Conservation (phyloP, 495 filamentous ascomycete genomes). For the Hypoxylon subgilvum region DNA sequence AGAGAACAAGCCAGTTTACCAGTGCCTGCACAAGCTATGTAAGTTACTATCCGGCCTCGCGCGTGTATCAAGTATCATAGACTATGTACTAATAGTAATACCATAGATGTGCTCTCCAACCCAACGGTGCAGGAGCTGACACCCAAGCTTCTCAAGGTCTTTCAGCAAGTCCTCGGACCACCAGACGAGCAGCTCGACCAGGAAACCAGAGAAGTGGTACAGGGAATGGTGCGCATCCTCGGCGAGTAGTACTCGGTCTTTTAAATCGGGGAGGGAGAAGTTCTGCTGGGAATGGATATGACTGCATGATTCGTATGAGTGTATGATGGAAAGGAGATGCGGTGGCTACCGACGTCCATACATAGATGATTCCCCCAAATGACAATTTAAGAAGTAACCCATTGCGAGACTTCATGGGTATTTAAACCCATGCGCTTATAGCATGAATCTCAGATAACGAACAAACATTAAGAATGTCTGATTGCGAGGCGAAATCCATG, state of each 20-base stretch:
- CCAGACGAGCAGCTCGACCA: slow-evolving; percentile 85
- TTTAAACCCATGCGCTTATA: no score
- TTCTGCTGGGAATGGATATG: slow-evolving; percentile 20
- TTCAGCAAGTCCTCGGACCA: slow-evolving; percentile 77
- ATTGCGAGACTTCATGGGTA: slow-evolving; percentile 1
- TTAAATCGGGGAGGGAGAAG: slow-evolving; percentile 1
- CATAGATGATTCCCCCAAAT: slow-evolving; percentile 37
- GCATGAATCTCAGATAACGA: no score
- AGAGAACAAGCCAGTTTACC: slow-evolving; percentile 91
- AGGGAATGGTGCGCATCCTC: slow-evolving; percentile 36
- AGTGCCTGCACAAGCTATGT: slow-evolving; percentile 87
- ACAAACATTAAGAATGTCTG: no score
- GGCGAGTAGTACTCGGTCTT: slow-evolving; percentile 14
- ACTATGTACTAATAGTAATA: slow-evolving; percentile 27
- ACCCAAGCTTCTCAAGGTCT: slow-evolving; percentile 74
- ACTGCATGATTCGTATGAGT: slow-evolving; percentile 29
- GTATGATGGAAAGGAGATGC: slow-evolving; percentile 25
- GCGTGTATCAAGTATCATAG: neutral
- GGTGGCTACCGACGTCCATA: slow-evolving; percentile 17
- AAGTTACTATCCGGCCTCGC: slow-evolving; percentile 48
- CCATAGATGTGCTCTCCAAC: slow-evolving; percentile 71
- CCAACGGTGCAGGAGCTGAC: slow-evolving; percentile 77
- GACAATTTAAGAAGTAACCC: slow-evolving; percentile 13
- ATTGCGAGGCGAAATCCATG: no score
- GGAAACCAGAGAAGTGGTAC: slow-evolving; percentile 66